Base-by-base conservation (phyloP, 2,329 filamentous ascomycete genomes). In the Anisogramma anomala region DNA sequence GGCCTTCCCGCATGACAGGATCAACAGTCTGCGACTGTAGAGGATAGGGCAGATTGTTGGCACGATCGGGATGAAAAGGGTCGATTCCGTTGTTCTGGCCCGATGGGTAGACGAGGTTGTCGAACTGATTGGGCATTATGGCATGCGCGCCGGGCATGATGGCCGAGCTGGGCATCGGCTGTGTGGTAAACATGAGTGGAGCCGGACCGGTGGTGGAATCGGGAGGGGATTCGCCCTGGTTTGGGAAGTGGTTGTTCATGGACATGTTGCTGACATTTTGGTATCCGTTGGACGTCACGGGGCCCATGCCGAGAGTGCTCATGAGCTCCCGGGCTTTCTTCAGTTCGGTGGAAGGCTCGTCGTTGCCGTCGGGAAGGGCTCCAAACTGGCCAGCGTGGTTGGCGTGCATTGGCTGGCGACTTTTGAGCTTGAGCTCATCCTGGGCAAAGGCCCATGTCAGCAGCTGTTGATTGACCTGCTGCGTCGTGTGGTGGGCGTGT, bases 31-130 rank as follows among this genome's bases (percentile, higher is more conserved):
- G 70, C 13, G 75, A 85, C 62, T 75, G 85, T 62, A 85, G 68
- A 7, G 81, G 71, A 56, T 94, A 96, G 0, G 88, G 86, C 42
- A 95, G 93, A 57, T 94, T 94, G 64, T 89, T 79, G 55, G 95
- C 86, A 55, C 95, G 87, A 53, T 95, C 88, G 52, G 84, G 82
- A 56, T 89, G 88, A 71, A 94, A 91, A 1, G 89, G 88, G 56
- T 95, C 88, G 50, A 95, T 95, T 39, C 88, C 88, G 50, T 93
- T 84, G 0, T 82, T 91, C 49, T 87, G 79, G 14, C 88, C 88
- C 13, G 94, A 86, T 0, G 89, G 88, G 57, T 95, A 96, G 8
- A 95, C 87, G 40, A 93, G 74, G 48, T 76, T 72, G 46, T 77
- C 72, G 50, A 70, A 66, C 46, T 77, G 72, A 46, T 77, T 72